Conservation (phyloP, 2,329 filamentous ascomycete genomes). For the Pyrenophora graminea region DNA sequence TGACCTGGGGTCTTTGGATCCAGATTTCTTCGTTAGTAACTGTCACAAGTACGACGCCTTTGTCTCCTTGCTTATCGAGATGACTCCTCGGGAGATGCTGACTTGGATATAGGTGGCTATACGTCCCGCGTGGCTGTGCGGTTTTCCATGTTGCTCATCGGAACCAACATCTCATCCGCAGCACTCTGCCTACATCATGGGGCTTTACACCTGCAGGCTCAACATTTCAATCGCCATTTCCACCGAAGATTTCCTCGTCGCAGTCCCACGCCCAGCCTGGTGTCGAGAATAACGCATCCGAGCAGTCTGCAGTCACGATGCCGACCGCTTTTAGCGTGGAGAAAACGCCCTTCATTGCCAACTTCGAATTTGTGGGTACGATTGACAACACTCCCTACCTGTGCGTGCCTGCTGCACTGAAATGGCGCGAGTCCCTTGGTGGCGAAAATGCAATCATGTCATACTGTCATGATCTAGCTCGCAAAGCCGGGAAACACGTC, state of each 20-base stretch:
- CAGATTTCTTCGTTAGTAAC: conserved; percentile 87
- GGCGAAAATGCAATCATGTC: conserved; percentile 71
- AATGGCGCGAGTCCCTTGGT: conserved; percentile 71
- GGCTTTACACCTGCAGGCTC: conserved; percentile 63
- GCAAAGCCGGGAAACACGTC: conserved; percentile 63
- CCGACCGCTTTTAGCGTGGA: conserved; percentile 21
- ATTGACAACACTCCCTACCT: conserved; percentile 73
- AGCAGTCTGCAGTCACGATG: conserved; percentile 2
- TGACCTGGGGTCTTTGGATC: conserved; percentile 67
- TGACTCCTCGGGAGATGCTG: background rate
- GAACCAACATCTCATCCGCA: conserved; percentile 76
- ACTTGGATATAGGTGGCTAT: conserved; percentile 67
- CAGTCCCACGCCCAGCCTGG: conserved; percentile 7
- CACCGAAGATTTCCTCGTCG: conserved; percentile 1
- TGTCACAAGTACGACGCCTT: conserved; percentile 50
- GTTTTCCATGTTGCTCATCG: conserved; percentile 76
- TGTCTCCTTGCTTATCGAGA: background rate
- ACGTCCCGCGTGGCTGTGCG: conserved; percentile 77
- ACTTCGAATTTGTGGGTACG: conserved; percentile 80
- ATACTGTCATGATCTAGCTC: conserved; percentile 68
- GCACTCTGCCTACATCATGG: conserved; percentile 78
- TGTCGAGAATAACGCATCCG: conserved; percentile 3
- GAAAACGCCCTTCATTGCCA: conserved; percentile 66
- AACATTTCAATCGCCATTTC: conserved; percentile 48
- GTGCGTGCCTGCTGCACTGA: conserved; percentile 71